Percentiles rank a stretch among this genome's conserved stretches.
Conservation (phyloP, 306 rosid genomes). For the Arachis stenosperma region DNA sequence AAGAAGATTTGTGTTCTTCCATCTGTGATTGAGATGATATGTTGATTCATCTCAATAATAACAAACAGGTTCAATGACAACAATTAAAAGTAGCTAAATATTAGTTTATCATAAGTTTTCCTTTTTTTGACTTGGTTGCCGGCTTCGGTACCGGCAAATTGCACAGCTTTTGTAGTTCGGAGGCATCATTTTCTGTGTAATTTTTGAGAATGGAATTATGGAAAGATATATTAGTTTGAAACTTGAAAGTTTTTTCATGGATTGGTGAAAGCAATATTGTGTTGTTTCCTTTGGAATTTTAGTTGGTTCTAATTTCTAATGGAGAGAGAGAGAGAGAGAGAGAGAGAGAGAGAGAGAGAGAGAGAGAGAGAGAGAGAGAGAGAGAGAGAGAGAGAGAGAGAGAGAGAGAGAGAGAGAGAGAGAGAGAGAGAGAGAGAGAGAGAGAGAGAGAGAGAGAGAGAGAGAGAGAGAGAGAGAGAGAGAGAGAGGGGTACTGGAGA, state of each 20-base stretch:
- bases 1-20: constrained; percentile 75
- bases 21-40: constrained; percentile 81
- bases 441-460: no score
- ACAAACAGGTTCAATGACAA: neutral
- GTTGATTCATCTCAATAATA: constrained; percentile 45
- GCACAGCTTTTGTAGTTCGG: neutral
- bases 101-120: neutral
- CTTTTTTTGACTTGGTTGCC: no score
- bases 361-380: no score
- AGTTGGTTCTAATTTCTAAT: neutral
- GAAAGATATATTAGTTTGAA: neutral
- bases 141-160: constrained; percentile 9
- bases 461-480: no score
- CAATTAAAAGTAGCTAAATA: neutral
- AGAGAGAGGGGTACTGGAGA: neutral
- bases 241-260: constrained; percentile 1
- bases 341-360: neutral
- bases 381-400: no score
- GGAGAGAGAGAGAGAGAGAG: no score
- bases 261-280: neutral
- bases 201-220: neutral
- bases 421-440: no score
- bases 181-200: neutral
- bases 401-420: no score
- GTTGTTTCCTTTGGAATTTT: constrained; percentile 34